A percentile compares a stretch with the other conserved stretches of the same genome.
phyloP scores from a whole-genome alignment of 225 moss, liverwort and hornwort genomes.

The Polytrichum commune region DNA sequence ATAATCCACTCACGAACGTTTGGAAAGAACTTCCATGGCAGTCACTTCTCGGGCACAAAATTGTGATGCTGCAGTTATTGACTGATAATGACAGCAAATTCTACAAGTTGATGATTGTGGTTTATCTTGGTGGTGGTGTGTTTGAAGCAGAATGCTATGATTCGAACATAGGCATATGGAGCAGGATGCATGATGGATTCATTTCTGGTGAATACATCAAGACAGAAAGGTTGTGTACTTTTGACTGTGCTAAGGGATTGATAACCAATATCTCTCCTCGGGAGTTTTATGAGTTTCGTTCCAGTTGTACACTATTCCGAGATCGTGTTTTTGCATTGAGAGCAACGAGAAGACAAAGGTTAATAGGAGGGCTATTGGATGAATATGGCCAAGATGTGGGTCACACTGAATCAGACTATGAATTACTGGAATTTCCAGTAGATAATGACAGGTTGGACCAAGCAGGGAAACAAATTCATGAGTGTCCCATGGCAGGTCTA shows the following conservation, averaged over 20 bases:
- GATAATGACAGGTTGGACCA: neutral
- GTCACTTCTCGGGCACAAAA: neutral
- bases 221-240: neutral
- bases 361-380: neutral
- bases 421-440: neutral
- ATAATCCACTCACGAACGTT: slow-evolving; percentile 1
- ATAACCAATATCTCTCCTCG: neutral
- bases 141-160: slow-evolving; percentile 1
- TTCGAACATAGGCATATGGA: slow-evolving; percentile 1
- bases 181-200: neutral
- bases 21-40: neutral
- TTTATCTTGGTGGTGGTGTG: neutral
- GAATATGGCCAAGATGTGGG: neutral
- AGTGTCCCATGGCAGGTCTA: neutral
- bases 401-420: neutral
- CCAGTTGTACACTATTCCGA: neutral
- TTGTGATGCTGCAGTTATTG: slow-evolving; percentile 2
- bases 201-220: neutral
- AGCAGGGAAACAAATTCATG: neutral
- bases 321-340: neutral
- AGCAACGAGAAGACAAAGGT: neutral
- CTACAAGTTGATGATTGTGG: slow-evolving; percentile 5
- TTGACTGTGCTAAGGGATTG: slow-evolving; percentile 1
- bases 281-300: neutral
- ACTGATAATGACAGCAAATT: neutral